A percentile compares a stretch with the other conserved stretches of the same genome.
Evolutionary conservation across 345 rosid species (phyloP).

Genomic region (Pistacia atlantica): DNA sequence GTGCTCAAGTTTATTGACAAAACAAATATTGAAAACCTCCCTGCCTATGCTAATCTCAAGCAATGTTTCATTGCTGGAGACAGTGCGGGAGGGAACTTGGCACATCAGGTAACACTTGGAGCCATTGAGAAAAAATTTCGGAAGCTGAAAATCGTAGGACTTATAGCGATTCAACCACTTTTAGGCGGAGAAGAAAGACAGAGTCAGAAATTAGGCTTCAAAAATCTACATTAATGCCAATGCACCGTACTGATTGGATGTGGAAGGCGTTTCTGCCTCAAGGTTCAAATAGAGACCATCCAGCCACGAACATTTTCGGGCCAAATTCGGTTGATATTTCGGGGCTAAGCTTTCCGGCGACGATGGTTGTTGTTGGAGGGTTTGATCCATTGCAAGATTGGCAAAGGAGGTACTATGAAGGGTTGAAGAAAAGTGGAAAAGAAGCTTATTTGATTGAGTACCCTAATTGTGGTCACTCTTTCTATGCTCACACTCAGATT

Average conservation of each 20-base stretch:
- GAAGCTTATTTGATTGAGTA: conserved; percentile 21
- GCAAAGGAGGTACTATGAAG: conserved; percentile 33
- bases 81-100: conserved; percentile 38
- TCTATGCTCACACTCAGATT: conserved; percentile 28
- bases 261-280: conserved; percentile 24
- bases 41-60: not conserved
- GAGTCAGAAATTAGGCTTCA: conserved; percentile 23
- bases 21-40: not conserved
- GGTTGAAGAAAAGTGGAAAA: conserved; percentile 30
- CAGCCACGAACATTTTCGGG: not conserved
- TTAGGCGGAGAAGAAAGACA: conserved; percentile 37
- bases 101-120: conserved; percentile 31
- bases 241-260: conserved; percentile 6
- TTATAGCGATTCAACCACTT: conserved; percentile 31
- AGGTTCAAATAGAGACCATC: conserved; percentile 18
- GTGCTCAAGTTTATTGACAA: conserved; percentile 4
- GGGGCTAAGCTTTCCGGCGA: conserved; percentile 3
- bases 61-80: conserved; percentile 32
- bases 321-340: conserved; percentile 13
- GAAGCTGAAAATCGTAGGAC: conserved; percentile 17
- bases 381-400: conserved; percentile 38
- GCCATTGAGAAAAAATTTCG: conserved; percentile 5
- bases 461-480: conserved; percentile 11
- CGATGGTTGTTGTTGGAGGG: conserved; percentile 16
- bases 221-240: conserved; percentile 1